Evolutionary conservation across 140 eudicot genomes (phyloP), one percentile per base, ranked within the genome.

Genomic region (Senecio squalidus): DNA sequence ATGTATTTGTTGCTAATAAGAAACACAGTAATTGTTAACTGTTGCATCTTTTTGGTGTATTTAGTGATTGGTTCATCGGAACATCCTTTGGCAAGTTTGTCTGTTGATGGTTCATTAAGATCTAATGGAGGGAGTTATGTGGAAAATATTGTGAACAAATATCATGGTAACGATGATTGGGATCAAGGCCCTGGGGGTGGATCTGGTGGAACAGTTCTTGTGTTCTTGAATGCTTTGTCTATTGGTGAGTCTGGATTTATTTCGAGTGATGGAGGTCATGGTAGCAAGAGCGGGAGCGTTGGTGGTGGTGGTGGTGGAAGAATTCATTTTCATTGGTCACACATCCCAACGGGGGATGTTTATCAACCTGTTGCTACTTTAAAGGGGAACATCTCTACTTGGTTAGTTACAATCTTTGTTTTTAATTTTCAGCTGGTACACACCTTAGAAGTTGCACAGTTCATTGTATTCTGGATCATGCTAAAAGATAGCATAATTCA

Each of bases 281-380:
- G 95, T 30, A 78, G 85, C 78, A 69, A 79, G 18, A 58, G 58
- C 54, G 91, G 96, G 16, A 81, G 98, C n/a, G n/a, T n/a, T 24
- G 98, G 98, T 4, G 98, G 98, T 0, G 98, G 98, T 15, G 98
- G 89, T 6, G 97, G 98, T 47, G 98, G 98, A 25, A 76, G 98
- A 63, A 89, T 92, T 70, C 98, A 92, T 71, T 92, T 92, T 62
- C 96, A 92, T 62, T 92, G 98, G 98, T 75, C 98, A 29, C 86
- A 77, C 43, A 79, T 92, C 64, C 80, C 96, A 11, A 92, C 87
- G 9, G 96, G 96, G 43, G 98, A 92, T 60, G 81, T 87, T 1
- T 92, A 87, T 60, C 95, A 89, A 75, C 95, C 94, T 4, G 27
- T 92, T 60, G 98, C 98, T 28, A 72, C 44, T 23, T 84, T 92